Conservation (phyloP, 768 basidiomycete genomes). For the Rhizopogon vulgaris region DNA sequence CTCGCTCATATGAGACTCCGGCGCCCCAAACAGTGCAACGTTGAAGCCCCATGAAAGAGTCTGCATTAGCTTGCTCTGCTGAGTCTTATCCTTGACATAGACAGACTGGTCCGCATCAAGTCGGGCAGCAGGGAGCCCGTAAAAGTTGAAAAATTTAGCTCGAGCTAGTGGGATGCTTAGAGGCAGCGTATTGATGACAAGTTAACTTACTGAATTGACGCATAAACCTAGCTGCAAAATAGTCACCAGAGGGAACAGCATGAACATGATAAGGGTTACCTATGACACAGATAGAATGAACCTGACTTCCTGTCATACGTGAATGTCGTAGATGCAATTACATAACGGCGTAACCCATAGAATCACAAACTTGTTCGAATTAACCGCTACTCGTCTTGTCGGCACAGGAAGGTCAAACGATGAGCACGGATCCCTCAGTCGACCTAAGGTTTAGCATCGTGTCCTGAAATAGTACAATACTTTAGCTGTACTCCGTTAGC, state of each 20-base stretch:
- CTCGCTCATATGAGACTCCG: conserved; percentile 16
- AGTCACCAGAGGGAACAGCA: not conserved
- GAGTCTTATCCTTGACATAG: conserved; percentile 5
- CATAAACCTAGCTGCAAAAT: conserved; percentile 36
- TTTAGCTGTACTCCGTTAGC: too few species aligned
- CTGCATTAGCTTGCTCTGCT: not conserved
- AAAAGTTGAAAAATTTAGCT: conserved; percentile 37
- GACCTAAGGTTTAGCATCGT: too few species aligned
- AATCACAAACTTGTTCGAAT: too few species aligned
- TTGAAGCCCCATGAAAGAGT: conserved; percentile 11
- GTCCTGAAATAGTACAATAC: too few species aligned
- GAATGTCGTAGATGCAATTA: too few species aligned
- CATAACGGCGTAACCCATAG: too few species aligned
- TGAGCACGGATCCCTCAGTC: too few species aligned
- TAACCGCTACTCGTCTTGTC: too few species aligned
- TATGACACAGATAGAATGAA: conserved; percentile 1
- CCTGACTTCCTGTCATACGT: too few species aligned
- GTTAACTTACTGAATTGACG: conserved; percentile 31
- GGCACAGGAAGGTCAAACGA: too few species aligned
- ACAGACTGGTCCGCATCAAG: conserved; percentile 40
- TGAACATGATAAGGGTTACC: not conserved
- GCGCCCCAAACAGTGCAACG: conserved; percentile 20
- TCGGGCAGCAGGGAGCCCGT: conserved; percentile 42
- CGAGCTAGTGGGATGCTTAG: conserved; percentile 11
- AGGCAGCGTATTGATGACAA: not conserved